These are phyloP conservation scores for Apiotrichum brassicae DNA, from an alignment of 1,284 basidiomycete genomes.

Conservation along the genomic window DNA sequence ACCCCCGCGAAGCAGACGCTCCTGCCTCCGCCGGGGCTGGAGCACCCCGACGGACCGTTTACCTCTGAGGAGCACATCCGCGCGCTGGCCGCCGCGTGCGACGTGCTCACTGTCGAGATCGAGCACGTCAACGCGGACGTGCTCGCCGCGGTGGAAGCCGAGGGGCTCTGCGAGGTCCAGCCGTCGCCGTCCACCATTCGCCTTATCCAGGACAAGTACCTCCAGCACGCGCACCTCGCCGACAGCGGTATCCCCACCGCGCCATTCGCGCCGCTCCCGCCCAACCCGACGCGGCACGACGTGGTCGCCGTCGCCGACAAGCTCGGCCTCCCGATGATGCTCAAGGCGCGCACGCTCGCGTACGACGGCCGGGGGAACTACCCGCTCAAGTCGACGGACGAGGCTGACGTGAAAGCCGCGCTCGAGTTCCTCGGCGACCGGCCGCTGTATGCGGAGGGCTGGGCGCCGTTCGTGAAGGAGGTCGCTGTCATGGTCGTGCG, in stretches of 20 bases:
- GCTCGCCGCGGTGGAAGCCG: conserved; percentile 60
- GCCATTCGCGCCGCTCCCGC: conserved; percentile 58
- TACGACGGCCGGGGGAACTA: conserved; percentile 97
- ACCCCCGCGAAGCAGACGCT: conserved; percentile 89
- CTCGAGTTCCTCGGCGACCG: conserved; percentile 59
- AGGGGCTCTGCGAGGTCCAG: conserved; percentile 62
- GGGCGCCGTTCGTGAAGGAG: conserved; percentile 83
- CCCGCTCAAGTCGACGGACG: conserved; percentile 56
- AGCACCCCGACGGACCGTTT: conserved; percentile 86
- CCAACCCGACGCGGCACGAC: conserved; percentile 48
- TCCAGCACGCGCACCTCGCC: conserved; percentile 75
- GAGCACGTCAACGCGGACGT: conserved; percentile 87
- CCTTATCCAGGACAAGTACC: conserved; percentile 91
- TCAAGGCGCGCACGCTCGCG: conserved; percentile 88
- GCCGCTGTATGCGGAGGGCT: conserved; percentile 85
- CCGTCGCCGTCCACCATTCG: conserved; percentile 78
- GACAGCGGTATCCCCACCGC: conserved; percentile 62
- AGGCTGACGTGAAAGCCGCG: conserved; percentile 56
- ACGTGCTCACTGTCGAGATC: conserved; percentile 92
- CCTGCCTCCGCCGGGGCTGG: conserved; percentile 52
- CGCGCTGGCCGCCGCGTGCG: conserved; percentile 71
- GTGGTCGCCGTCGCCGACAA: conserved; percentile 54
- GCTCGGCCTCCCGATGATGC: conserved; percentile 86
- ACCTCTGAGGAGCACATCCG: conserved; percentile 72
- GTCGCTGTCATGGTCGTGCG: conserved; percentile 97